Evolutionary conservation across 768 basidiomycete species (phyloP).

Genomic region (Cytidiella melzeri): DNA sequence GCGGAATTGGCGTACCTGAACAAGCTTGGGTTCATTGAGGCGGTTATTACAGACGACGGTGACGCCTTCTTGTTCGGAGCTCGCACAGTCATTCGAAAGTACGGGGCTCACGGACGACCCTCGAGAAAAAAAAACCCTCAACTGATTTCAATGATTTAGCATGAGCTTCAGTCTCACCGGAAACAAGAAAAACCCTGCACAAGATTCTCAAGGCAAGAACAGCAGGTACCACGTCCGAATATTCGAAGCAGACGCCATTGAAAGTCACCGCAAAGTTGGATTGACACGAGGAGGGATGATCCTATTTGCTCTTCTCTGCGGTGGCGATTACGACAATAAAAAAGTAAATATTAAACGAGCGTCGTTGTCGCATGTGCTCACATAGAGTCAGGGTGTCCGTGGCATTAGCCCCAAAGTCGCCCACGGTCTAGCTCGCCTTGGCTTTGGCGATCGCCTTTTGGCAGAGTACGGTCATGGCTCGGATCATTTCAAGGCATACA

Average conservation of each 20-base stretch:
- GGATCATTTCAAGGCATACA: slow-evolving; percentile 14
- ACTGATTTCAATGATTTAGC: slow-evolving; percentile 5
- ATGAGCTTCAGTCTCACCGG: slow-evolving; percentile 20
- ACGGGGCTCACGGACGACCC: slow-evolving; percentile 9
- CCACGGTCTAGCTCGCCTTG: slow-evolving; percentile 21
- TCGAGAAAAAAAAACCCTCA: background rate
- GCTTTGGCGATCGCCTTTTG: slow-evolving; percentile 24
- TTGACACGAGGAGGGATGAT: slow-evolving; percentile 27
- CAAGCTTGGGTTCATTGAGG: slow-evolving; percentile 33
- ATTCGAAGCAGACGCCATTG: slow-evolving; percentile 20
- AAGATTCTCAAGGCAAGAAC: slow-evolving; percentile 19
- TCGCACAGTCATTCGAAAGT: slow-evolving; percentile 35
- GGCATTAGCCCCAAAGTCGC: slow-evolving; percentile 17
- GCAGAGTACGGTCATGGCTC: slow-evolving; percentile 13
- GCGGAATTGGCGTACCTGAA: slow-evolving; percentile 43
- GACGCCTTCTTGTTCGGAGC: slow-evolving; percentile 46
- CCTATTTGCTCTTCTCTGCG: slow-evolving; percentile 28
- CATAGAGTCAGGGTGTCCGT: slow-evolving; percentile 14
- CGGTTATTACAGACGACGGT: slow-evolving; percentile 42
- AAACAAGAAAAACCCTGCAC: slow-evolving; percentile 23
- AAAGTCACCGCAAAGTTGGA: slow-evolving; percentile 16
- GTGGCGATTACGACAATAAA: slow-evolving; percentile 33
- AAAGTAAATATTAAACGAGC: no score
- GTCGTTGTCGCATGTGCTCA: no score
- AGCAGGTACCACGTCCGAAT: slow-evolving; percentile 20